phyloP scores from a whole-genome alignment of 179 eudicot genomes.

The Pouteria campechiana region DNA sequence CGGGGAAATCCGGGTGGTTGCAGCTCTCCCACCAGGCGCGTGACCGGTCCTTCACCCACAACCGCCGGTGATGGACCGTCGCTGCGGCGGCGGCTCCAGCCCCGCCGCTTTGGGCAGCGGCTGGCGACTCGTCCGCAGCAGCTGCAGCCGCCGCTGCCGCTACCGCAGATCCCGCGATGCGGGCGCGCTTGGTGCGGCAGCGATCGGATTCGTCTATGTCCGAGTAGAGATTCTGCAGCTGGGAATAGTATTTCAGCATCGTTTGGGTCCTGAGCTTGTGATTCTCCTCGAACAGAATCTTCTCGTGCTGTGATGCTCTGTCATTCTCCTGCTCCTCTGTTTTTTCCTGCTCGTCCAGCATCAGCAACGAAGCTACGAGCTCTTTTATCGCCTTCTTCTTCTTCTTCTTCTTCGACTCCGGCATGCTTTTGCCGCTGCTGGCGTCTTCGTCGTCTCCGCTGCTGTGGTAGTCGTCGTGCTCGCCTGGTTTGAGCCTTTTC shows the following conservation, averaged over 20 bases:
- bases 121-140: background rate
- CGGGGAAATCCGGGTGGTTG: conserved; percentile 49
- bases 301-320: conserved; percentile 21
- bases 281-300: conserved; percentile 25
- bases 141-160: background rate
- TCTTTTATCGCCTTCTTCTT: conserved; percentile 37
- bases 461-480: too few species aligned
- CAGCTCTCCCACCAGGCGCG: conserved; percentile 84
- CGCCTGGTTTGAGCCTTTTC: too few species aligned
- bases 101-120: background rate
- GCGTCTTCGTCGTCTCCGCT: too few species aligned
- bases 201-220: conserved; percentile 11
- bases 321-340: conserved; percentile 32
- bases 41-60: conserved; percentile 78
- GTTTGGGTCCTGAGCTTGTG: conserved; percentile 31
- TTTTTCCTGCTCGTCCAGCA: conserved; percentile 72
- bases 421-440: too few species aligned
- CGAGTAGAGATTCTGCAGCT: conserved; percentile 5
- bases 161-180: conserved; percentile 6
- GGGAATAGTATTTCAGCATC: conserved; percentile 32
- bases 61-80: conserved; percentile 33
- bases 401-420: conserved; percentile 8
- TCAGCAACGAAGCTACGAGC: conserved; percentile 49
- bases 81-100: conserved; percentile 4
- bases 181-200: conserved; percentile 14